Percentiles rank a stretch among this genome's conserved stretches.
These are phyloP conservation scores for Sugiyamaella marilandica DNA, from an alignment of 805 yeast genomes.

Conservation along the genomic window DNA sequence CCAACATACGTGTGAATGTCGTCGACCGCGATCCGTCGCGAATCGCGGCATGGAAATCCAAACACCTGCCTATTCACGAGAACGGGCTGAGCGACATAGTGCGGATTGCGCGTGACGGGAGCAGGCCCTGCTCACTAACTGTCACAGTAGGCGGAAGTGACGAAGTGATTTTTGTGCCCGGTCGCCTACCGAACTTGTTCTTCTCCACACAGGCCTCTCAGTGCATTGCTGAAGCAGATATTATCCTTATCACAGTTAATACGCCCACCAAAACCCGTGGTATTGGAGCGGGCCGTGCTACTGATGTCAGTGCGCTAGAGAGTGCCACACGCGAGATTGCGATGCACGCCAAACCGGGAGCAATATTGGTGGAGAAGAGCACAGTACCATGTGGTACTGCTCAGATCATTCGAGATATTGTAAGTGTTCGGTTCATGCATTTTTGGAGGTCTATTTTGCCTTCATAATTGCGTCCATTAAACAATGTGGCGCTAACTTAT, in stretches of 20 bases:
- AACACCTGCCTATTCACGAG: conserved; percentile 30
- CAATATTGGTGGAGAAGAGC: conserved; percentile 30
- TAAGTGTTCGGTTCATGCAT: conserved; percentile 29
- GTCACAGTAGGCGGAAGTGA: not conserved
- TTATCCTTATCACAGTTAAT: conserved; percentile 30
- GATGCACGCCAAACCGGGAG: conserved; percentile 26
- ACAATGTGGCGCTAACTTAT: not conserved
- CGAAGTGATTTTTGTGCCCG: not conserved
- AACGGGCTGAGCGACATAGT: conserved; percentile 30
- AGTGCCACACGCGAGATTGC: conserved; percentile 31
- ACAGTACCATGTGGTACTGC: conserved; percentile 33
- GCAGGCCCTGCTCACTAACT: not conserved
- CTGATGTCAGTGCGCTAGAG: conserved; percentile 29
- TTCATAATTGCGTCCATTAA: not conserved
- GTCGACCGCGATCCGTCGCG: conserved; percentile 29
- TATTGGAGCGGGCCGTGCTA: conserved; percentile 29
- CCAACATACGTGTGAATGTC: conserved; percentile 26
- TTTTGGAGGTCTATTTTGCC: too few species aligned
- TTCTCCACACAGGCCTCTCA: conserved; percentile 29
- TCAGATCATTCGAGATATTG: conserved; percentile 27
- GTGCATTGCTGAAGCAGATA: conserved; percentile 29
- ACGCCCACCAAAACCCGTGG: conserved; percentile 31
- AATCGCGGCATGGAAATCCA: conserved; percentile 31
- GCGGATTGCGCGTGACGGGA: conserved; percentile 12
- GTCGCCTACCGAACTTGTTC: conserved; percentile 21